Percentiles rank a stretch among this genome's conserved stretches.
These are phyloP conservation scores for Phtheirospermum japonicum DNA, from an alignment of 257 asterid species.

Conservation along the genomic window DNA sequence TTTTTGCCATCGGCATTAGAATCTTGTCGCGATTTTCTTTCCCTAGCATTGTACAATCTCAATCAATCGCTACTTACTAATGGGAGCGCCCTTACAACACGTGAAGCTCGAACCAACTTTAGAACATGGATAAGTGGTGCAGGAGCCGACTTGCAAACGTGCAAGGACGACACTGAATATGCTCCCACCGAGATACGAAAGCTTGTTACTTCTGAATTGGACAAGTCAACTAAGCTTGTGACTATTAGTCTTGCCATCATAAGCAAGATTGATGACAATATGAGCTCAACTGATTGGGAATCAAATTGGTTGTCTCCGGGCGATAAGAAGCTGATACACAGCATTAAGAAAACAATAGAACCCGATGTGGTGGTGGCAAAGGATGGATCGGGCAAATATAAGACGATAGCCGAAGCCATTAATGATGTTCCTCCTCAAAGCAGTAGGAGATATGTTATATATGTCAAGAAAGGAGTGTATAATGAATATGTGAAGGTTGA, in stretches of 20 bases:
- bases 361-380: neutral
- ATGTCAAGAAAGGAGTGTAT: constrained; percentile 36
- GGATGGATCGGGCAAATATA: neutral
- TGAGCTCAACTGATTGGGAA: too few species aligned
- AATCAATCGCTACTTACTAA: neutral
- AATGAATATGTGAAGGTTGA: constrained; percentile 28
- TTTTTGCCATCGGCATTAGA: neutral
- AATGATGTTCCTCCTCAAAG: neutral
- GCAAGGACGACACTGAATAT: neutral
- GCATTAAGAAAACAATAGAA: neutral
- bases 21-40: constrained; percentile 18
- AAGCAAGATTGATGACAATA: neutral
- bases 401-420: neutral
- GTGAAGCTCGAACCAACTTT: neutral
- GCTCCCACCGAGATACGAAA: too few species aligned
- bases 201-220: neutral
- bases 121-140: neutral
- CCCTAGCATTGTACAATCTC: neutral
- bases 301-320: constrained; percentile 15
- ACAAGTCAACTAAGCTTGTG: constrained; percentile 20
- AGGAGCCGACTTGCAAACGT: neutral
- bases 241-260: constrained; percentile 11
- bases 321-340: neutral
- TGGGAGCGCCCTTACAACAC: neutral
- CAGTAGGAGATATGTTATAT: constrained; percentile 28